Percentiles rank a stretch among this genome's conserved stretches.
These are phyloP conservation scores for Cordyceps cicadae DNA, from an alignment of 2,329 filamentous ascomycete species.

Conservation along the genomic window DNA sequence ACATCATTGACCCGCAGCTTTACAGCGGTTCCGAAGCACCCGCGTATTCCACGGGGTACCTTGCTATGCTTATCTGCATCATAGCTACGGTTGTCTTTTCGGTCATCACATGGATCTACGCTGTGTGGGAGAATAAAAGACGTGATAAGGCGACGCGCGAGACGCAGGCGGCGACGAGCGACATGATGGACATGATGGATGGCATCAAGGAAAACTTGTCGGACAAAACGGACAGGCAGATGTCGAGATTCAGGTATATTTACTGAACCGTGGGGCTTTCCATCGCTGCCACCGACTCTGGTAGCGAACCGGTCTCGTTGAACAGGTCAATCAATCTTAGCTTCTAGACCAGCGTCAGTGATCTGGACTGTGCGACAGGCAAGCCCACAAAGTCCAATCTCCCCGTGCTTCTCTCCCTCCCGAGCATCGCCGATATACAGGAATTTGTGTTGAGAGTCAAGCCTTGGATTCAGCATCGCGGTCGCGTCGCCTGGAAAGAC, in stretches of 20 bases:
- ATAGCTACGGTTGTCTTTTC: conserved; percentile 34
- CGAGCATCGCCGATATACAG: no score
- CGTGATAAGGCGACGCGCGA: conserved; percentile 23
- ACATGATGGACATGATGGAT: conserved; percentile 23
- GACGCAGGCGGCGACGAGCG: conserved; percentile 40
- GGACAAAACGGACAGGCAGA: conserved; percentile 48
- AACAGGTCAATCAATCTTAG: no score
- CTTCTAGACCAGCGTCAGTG: no score
- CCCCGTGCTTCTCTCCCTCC: no score
- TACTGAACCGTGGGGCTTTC: conserved; percentile 18
- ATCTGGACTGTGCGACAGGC: no score
- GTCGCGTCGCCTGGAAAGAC: no score
- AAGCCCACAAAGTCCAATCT: no score
- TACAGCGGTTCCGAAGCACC: conserved; percentile 51
- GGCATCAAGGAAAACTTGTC: conserved; percentile 27
- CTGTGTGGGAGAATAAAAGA: not conserved
- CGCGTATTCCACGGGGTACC: conserved; percentile 52
- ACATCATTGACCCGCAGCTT: conserved; percentile 52
- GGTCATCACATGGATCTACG: conserved; percentile 27
- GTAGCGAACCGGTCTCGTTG: no score
- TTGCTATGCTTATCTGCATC: conserved; percentile 52
- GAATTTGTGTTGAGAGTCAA: no score
- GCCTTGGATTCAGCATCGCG: no score
- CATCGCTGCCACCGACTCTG: no score
- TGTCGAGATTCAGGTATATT: conserved; percentile 46